A percentile compares a stretch with the other conserved stretches of the same genome.
Conservation (phyloP, 192 early-diverging fungal species). For the Coemansia sp. region DNA sequence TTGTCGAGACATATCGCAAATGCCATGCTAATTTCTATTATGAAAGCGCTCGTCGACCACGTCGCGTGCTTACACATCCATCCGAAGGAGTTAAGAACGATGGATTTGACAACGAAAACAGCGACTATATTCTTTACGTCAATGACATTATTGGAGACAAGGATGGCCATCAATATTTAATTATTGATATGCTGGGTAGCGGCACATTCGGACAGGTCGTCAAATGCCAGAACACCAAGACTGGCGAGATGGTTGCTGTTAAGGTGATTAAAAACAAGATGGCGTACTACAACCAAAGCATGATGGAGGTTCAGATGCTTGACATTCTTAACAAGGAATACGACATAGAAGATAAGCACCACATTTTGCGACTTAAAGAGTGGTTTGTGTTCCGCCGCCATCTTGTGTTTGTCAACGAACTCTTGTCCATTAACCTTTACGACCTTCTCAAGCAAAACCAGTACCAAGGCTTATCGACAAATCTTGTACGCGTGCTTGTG, state of each 20-base stretch:
- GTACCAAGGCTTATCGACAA: conserved; percentile 91
- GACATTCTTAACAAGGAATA: conserved; percentile 89
- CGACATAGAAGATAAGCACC: conserved; percentile 84
- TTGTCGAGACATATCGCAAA: conserved; percentile 72
- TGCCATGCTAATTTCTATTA: conserved; percentile 87
- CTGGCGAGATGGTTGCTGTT: conserved; percentile 87
- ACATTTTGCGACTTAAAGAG: conserved; percentile 87
- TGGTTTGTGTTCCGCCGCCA: conserved; percentile 93
- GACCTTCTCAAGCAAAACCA: conserved; percentile 98
- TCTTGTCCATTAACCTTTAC: conserved; percentile 95
- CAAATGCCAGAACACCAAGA: conserved; percentile 91
- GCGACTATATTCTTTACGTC: conserved; percentile 95
- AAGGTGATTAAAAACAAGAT: conserved; percentile 99
- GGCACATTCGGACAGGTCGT: conserved; percentile 99
- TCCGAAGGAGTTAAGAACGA: conserved; percentile 88
- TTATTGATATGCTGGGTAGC: conserved; percentile 90
- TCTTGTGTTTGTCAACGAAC: conserved; percentile 96
- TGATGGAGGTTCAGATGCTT: conserved; percentile 96
- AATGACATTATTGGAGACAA: conserved; percentile 95
- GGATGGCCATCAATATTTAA: conserved; percentile 89
- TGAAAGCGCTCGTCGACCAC: conserved; percentile 74
- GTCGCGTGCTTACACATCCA: conserved; percentile 92
- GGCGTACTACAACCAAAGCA: conserved; percentile 96
- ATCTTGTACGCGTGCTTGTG: conserved; percentile 90
- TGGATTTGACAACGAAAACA: conserved; percentile 93